Evolutionary conservation across 805 yeast genomes (phyloP), one percentile per base, ranked within the genome.

Genomic region (Huiozyma sinensis): DNA sequence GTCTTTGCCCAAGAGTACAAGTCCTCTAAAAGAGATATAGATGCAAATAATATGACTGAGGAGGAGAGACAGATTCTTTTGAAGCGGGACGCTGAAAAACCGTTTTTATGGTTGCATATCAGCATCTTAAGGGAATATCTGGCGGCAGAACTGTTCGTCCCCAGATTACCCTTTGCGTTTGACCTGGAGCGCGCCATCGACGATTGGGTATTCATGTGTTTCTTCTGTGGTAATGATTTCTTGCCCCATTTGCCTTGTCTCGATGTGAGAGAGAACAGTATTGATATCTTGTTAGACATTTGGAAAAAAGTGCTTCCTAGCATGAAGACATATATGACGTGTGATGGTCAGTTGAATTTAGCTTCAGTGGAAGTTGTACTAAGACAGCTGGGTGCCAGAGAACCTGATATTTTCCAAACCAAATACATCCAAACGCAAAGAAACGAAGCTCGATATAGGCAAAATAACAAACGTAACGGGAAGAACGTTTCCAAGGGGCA

Each of bases 161-260:
- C 88, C 4, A 72, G 80, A 35, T 58, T 82, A 13, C 75, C 86
- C 1, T 81, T 84, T 56, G 73, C 77, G 17, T 88, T 82, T 65
- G 97, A 92, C 60, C 63, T 89, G 43, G 99, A 92, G 66, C 72
- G 98, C 47, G 97, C 97, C 2, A 81, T 92, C 48, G 99, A 92
- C 60, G 99, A 92, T 65, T 92, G 98, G 98, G 87, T 92, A 11
- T 92, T 92, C 53, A 83, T 92, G 89, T 90, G 97, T 73, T 92
- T 92, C 69, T 92, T 92, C 60, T 94, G 90, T 50, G 99, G 99
- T 64, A 92, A 92, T 60, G 99, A 92, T 77, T 92, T 92, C 72
- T 69, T 92, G 56, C 99, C 99, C 1, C 97, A 90, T 65, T 68
- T 92, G 52, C 97, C 99, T 4, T 80, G 94, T 30, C 72, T 92